phyloP scores from a whole-genome alignment of 176 grass and related monocot genomes.

The Eleusine coracana region DNA sequence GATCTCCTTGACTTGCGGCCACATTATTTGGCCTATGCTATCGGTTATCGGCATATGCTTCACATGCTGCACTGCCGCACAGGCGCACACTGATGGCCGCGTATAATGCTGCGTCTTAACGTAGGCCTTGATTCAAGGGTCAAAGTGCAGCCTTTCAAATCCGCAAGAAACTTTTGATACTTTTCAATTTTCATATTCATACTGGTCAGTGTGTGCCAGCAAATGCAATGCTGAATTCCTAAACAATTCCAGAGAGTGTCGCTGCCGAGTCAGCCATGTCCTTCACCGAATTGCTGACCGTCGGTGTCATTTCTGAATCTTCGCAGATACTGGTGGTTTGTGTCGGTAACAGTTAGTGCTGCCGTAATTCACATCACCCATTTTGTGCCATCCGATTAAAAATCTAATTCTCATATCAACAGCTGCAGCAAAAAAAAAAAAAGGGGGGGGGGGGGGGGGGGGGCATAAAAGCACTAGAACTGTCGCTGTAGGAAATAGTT shows the following conservation, averaged over 20 bases:
- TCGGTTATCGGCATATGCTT: constrained; percentile 18
- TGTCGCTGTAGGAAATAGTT: no score
- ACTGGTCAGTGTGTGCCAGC: neutral
- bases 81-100: neutral
- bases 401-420: neutral
- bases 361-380: neutral
- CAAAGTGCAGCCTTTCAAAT: neutral
- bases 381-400: neutral
- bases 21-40: neutral
- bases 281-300: neutral
- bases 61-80: constrained; percentile 21
- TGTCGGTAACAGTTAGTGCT: neutral
- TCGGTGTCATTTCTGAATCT: neutral
- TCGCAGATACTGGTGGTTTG: neutral
- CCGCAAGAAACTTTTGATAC: neutral
- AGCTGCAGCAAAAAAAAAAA: no score
- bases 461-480: no score
- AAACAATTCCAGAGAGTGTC: constrained; percentile 2
- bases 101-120: neutral
- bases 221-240: neutral
- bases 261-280: constrained; percentile 37
- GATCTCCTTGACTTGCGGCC: constrained; percentile 12
- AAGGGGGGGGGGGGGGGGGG: no score
- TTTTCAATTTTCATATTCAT: neutral
- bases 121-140: neutral